Conservation (phyloP, 257 asterid genomes). For the Jaltomata sinuosa region DNA sequence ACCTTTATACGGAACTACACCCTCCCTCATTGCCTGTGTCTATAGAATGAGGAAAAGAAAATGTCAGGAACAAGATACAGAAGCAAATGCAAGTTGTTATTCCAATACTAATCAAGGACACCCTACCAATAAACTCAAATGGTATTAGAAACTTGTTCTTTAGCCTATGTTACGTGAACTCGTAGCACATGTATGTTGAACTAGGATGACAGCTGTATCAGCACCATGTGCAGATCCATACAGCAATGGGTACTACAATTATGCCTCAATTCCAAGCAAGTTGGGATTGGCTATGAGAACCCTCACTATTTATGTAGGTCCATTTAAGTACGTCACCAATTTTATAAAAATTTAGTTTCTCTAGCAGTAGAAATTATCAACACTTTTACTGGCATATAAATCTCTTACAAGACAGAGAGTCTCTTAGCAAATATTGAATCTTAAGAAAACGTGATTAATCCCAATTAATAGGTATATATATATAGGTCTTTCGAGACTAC, state of each 20-base stretch:
- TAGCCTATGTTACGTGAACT: neutral
- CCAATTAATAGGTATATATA: too few relatives aligned
- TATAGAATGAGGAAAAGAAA: constrained; percentile 13
- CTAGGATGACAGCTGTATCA: neutral
- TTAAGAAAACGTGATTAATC: neutral
- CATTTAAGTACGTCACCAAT: neutral
- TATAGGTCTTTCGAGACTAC: too few relatives aligned
- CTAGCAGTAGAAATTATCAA: neutral
- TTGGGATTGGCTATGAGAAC: neutral
- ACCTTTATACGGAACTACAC: constrained; percentile 75
- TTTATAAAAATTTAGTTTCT: neutral
- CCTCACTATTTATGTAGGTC: neutral
- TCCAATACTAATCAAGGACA: neutral
- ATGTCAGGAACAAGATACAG: neutral
- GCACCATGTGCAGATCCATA: neutral
- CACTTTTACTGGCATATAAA: neutral
- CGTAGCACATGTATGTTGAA: neutral
- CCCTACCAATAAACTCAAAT: neutral
- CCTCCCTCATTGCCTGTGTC: constrained; percentile 97
- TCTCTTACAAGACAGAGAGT: neutral
- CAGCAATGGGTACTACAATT: neutral
- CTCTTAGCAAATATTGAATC: neutral
- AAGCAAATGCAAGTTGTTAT: neutral
- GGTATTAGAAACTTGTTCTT: neutral
- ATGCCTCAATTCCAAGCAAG: neutral